Evolutionary conservation across 192 early-diverging fungal species (phyloP).

Genomic region (Coemansia brasiliensis): DNA sequence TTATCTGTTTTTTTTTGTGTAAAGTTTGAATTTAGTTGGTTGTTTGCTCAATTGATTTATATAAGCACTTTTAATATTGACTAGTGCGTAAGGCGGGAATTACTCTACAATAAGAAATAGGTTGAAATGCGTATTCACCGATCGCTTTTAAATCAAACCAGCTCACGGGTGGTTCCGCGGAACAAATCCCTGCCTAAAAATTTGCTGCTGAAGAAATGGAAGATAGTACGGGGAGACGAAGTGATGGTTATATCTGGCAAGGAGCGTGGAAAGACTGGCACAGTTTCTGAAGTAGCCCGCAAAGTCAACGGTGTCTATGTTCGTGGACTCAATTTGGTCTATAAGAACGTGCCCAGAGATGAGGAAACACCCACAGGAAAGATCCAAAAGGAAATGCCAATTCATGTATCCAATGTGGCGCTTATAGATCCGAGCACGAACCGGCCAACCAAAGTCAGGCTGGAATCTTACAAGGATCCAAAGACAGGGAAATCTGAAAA

Average conservation of each 20-base stretch:
- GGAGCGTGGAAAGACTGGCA: conserved; percentile 64
- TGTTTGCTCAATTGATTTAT: neutral
- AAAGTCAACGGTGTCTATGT: conserved; percentile 66
- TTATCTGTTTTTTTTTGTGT: neutral
- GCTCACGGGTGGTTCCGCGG: conserved; percentile 27
- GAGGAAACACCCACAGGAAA: conserved; percentile 58
- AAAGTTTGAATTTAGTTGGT: neutral
- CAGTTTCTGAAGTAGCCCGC: conserved; percentile 61
- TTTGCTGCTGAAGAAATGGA: conserved; percentile 60
- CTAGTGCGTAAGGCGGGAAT: neutral
- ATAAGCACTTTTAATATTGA: neutral
- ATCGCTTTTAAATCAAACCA: conserved; percentile 33
- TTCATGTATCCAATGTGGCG: conserved; percentile 68
- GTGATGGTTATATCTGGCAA: conserved; percentile 66
- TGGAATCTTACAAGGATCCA: conserved; percentile 19
- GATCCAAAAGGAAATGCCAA: conserved; percentile 66
- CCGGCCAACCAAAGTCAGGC: conserved; percentile 36
- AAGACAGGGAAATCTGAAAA: conserved; percentile 22
- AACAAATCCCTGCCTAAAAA: conserved; percentile 44
- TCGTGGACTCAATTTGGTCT: conserved; percentile 58
- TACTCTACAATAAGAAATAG: neutral
- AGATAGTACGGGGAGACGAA: conserved; percentile 61
- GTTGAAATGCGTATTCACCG: conserved; percentile 35
- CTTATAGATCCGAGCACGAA: conserved; percentile 66
- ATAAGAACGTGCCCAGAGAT: conserved; percentile 61